These are phyloP conservation scores for Hibiscus trionum DNA, from an alignment of 345 rosid genomes.

Conservation along the genomic window DNA sequence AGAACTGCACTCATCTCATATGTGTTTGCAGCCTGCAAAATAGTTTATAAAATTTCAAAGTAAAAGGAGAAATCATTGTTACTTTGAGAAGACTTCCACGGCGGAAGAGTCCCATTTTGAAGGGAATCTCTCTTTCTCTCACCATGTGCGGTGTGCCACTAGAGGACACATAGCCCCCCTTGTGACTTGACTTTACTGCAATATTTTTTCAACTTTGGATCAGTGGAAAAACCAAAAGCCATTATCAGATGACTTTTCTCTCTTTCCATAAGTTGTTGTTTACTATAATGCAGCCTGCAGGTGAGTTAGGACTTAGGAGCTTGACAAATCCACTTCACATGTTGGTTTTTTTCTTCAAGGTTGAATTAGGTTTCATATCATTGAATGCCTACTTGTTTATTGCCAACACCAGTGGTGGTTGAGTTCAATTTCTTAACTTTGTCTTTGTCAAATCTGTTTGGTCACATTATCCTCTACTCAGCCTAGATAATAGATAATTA, in stretches of 20 bases:
- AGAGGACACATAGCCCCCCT: neutral
- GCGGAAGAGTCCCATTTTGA: conserved; percentile 3
- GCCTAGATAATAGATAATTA: too few relatives aligned
- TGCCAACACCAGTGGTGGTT: too few relatives aligned
- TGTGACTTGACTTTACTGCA: neutral
- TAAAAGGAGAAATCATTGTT: neutral
- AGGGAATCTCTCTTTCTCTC: conserved; percentile 6
- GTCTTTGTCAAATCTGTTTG: too few relatives aligned
- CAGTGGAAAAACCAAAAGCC: too few relatives aligned
- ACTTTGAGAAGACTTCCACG: neutral
- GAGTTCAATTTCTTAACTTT: too few relatives aligned
- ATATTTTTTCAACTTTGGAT: conserved; percentile 6
- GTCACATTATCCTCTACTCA: too few relatives aligned
- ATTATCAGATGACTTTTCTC: too few relatives aligned
- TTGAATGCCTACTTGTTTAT: too few relatives aligned
- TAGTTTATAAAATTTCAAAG: neutral
- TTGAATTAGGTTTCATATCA: neutral
- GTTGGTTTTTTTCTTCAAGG: neutral
- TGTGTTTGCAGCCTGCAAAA: neutral
- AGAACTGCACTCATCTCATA: too few relatives aligned
- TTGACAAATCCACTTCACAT: conserved; percentile 1
- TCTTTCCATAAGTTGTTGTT: neutral
- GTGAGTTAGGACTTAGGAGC: neutral
- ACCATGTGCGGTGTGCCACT: neutral
- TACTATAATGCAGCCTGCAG: neutral